These are phyloP conservation scores for Polygonum maritimum DNA, from an alignment of 148 eudicot species.

Conservation along the genomic window DNA sequence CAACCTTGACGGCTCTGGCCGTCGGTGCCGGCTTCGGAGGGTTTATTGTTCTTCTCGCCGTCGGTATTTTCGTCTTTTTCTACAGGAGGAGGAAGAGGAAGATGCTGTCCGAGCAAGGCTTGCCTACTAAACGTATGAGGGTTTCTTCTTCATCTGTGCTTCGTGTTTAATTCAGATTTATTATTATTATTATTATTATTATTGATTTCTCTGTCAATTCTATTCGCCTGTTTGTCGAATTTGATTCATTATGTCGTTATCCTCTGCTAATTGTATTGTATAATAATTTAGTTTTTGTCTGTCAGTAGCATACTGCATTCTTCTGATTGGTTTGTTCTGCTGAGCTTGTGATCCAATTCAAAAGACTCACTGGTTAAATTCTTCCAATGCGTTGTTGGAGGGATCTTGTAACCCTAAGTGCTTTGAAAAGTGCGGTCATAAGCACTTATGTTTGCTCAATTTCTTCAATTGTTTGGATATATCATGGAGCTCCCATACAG, in stretches of 20 bases:
- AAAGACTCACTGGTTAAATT: not conserved
- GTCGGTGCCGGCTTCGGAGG: slow-evolving; percentile 69
- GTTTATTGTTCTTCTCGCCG: slow-evolving; percentile 40
- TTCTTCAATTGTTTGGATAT: not conserved
- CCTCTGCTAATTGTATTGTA: not conserved
- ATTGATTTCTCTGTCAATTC: not conserved
- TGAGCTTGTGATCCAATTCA: not conserved
- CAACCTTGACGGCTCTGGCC: slow-evolving; percentile 37
- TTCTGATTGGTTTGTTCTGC: not conserved
- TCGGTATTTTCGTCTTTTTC: slow-evolving; percentile 51
- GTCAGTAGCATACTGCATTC: not conserved
- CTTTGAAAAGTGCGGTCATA: not conserved
- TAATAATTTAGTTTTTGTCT: not conserved
- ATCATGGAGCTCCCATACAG: not conserved
- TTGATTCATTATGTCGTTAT: slow-evolving; percentile 4
- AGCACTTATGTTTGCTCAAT: not conserved
- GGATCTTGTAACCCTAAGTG: not conserved
- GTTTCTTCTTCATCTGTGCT: not conserved
- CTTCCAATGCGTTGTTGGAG: not conserved
- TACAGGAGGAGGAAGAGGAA: slow-evolving; percentile 37
- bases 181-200: not conserved
- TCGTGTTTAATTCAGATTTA: not conserved
- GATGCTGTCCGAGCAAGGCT: slow-evolving; percentile 4
- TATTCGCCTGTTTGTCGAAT: not conserved
- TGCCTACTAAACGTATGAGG: slow-evolving; percentile 14